Evolutionary conservation across 2,329 filamentous ascomycete genomes (phyloP).

Genomic region (Geosmithia putterillii): DNA sequence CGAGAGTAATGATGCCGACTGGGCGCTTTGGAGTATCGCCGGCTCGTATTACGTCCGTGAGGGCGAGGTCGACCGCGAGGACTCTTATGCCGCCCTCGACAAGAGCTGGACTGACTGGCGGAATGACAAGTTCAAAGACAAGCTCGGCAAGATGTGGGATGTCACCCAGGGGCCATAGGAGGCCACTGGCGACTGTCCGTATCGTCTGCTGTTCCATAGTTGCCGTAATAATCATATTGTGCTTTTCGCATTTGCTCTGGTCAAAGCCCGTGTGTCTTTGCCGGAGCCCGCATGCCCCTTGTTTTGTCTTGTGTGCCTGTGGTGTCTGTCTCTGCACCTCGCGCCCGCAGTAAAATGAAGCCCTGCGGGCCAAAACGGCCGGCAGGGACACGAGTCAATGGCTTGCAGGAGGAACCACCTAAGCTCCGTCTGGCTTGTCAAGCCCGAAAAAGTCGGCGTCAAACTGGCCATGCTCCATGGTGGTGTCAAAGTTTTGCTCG

Average conservation of each 20-base stretch:
- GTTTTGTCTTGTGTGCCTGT: too few species aligned
- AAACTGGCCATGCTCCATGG: slow-evolving; percentile 31
- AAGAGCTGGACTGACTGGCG: slow-evolving; percentile 24
- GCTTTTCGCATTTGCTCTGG: too few species aligned
- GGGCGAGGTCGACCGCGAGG: slow-evolving; percentile 34
- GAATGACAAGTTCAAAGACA: slow-evolving; percentile 19
- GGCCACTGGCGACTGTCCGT: too few species aligned
- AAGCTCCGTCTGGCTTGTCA: slow-evolving; percentile 11
- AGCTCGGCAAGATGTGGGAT: slow-evolving; percentile 24
- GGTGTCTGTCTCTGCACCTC: too few species aligned
- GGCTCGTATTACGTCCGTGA: slow-evolving; percentile 47
- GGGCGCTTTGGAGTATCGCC: slow-evolving; percentile 46
- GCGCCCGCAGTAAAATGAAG: neutral
- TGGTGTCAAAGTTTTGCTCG: slow-evolving; percentile 23
- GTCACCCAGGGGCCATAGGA: slow-evolving; percentile 20
- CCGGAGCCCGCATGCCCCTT: too few species aligned
- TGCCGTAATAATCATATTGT: too few species aligned
- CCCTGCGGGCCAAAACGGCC: neutral
- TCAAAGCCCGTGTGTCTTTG: too few species aligned
- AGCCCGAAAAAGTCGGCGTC: slow-evolving; percentile 34
- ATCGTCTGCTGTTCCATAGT: too few species aligned
- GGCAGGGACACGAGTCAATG: too few species aligned
- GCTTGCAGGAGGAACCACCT: too few species aligned
- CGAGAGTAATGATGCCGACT: slow-evolving; percentile 43
- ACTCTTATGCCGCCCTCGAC: slow-evolving; percentile 38